These are phyloP conservation scores for Trichoderma polysporum DNA, from an alignment of 2,329 filamentous ascomycete genomes.

Conservation along the genomic window DNA sequence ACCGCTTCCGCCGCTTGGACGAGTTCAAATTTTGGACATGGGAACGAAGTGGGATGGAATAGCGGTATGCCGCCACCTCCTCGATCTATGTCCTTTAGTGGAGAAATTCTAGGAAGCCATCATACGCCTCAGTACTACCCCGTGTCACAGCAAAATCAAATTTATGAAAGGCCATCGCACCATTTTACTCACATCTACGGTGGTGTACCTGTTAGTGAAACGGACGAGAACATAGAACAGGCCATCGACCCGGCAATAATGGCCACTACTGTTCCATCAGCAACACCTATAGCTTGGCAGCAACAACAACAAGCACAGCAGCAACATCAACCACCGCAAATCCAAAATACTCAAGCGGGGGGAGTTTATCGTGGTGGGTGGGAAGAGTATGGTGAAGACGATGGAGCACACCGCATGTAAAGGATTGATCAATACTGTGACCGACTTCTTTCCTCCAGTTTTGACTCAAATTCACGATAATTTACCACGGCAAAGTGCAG, in stretches of 20 bases:
- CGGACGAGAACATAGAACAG: conserved; percentile 30
- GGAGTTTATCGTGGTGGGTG: conserved; percentile 26
- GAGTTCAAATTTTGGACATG: conserved; percentile 38
- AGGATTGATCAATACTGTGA: neutral
- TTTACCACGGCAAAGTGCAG: neutral
- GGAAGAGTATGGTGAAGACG: neutral
- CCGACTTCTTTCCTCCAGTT: neutral
- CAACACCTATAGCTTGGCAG: conserved; percentile 46
- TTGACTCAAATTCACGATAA: neutral
- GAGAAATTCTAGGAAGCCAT: conserved; percentile 40
- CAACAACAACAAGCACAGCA: conserved; percentile 27
- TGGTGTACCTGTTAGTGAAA: conserved; percentile 37
- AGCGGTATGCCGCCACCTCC: conserved; percentile 41
- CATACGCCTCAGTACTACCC: conserved; percentile 42
- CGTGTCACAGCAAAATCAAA: conserved; percentile 40
- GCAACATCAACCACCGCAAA: conserved; percentile 1
- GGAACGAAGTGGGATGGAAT: conserved; percentile 48
- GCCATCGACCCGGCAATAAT: conserved; percentile 29
- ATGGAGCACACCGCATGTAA: conserved; percentile 14
- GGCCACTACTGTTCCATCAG: conserved; percentile 35
- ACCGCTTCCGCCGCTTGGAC: conserved; percentile 45
- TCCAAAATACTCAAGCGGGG: conserved; percentile 39
- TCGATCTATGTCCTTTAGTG: conserved; percentile 51
- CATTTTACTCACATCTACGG: conserved; percentile 47
- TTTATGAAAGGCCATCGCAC: conserved; percentile 44